Percentiles rank a stretch among this genome's conserved stretches.
These are phyloP conservation scores for Cyanophora paradoxa DNA, from an alignment of 78 protist species.

Conservation along the genomic window DNA sequence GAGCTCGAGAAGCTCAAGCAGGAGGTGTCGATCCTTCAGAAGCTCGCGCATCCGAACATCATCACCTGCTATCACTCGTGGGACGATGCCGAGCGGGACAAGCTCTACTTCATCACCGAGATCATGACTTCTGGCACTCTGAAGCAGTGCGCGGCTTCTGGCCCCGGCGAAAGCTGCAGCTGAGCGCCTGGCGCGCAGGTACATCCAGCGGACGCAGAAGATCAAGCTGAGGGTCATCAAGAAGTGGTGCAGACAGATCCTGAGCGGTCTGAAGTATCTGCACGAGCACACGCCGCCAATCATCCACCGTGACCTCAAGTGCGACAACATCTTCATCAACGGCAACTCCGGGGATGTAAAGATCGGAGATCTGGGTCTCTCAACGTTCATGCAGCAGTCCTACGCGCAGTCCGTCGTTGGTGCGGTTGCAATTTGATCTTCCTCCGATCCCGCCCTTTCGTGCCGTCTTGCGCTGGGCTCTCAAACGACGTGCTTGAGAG, in stretches of 20 bases:
- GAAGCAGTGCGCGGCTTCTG: conserved; percentile 21
- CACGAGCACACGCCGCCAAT: conserved; percentile 66
- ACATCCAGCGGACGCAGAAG: not conserved
- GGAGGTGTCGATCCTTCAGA: conserved; percentile 50
- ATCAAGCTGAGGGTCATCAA: conserved; percentile 32
- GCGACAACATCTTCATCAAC: conserved; percentile 91
- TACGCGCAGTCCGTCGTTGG: conserved; percentile 20
- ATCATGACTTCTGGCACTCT: conserved; percentile 84
- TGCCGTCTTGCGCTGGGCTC: not conserved
- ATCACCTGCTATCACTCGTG: conserved; percentile 44
- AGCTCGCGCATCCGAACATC: conserved; percentile 56
- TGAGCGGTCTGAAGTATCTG: conserved; percentile 69
- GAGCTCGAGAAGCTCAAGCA: not conserved
- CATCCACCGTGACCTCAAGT: conserved; percentile 93
- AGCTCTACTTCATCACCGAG: conserved; percentile 77
- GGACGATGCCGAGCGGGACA: conserved; percentile 10
- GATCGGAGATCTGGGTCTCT: conserved; percentile 92
- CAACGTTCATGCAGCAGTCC: conserved; percentile 19
- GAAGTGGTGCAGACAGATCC: conserved; percentile 71
- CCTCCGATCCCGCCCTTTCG: not conserved
- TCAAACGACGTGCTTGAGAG: not conserved
- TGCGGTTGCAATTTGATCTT: not conserved
- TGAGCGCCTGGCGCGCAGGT: not conserved
- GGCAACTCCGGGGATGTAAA: conserved; percentile 68
- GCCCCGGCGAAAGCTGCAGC: not conserved